Base-by-base conservation (phyloP, 2,329 filamentous ascomycete genomes). In the Fusarium sp. region DNA sequence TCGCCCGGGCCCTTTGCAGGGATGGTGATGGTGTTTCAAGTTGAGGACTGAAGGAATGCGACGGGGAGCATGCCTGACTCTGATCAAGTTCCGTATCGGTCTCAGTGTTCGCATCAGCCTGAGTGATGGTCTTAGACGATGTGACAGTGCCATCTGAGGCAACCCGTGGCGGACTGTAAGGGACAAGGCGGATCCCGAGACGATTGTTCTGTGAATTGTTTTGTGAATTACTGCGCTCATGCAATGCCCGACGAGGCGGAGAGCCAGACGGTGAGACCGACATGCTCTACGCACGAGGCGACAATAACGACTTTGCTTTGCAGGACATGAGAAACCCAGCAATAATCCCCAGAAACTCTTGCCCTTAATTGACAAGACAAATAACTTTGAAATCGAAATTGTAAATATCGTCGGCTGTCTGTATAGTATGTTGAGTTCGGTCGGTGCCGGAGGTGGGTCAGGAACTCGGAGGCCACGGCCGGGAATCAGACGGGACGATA, bases 151-250 rank as follows among this genome's bases (percentile, higher is more conserved):
- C 76, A 62, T 78, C 79, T 41, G 77, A 76, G 57, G 74, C 77
- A 51, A 81, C 67, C 41, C 79, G 77, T 49, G 79, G 78, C 29
- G 80, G 80, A 54, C 75, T 81, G 61, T 82, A 81, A 14, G 80
- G 79, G 32, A 82, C 80, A 18, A 81, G 58, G n/a, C 80, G 78
- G 45, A 82, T 81, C 60, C 78, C 76, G 7, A 78, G 74, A 57
- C 74, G 75, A 55, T 76, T 76, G 57, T 71, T 76, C 46, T 78
- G 71, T 25, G 75, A 74, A 57, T 78, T 76, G 60, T 72, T 75
- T 45, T 77, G 67, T 25, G 75, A 75, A 54, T 55, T 70, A 61
- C 71, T 74, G 52, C 73, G 76, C 65, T 78, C 72, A 49, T 77
- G 72, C 34, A 77, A 67, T 57, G 72, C 67, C 72, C 71, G 71